Evolutionary conservation across 2,329 filamentous ascomycete species (phyloP).

Genomic region (Diaporthe vexans): DNA sequence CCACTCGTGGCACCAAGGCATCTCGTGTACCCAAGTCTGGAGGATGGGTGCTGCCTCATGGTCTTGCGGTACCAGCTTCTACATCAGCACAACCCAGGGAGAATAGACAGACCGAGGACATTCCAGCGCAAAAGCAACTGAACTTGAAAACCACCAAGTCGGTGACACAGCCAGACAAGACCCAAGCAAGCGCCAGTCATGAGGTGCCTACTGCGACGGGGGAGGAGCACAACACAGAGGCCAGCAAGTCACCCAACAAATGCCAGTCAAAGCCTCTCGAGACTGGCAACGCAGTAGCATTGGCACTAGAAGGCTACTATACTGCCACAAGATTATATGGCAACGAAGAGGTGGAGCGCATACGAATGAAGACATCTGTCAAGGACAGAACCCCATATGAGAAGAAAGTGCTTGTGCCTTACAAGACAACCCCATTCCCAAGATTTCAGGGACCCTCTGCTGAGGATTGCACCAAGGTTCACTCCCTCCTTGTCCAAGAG

Average conservation of each 20-base stretch:
- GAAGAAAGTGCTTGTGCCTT: slow-evolving; percentile 30
- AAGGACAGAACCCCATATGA: slow-evolving; percentile 37
- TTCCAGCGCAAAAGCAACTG: slow-evolving; percentile 8
- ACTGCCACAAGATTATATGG: background rate
- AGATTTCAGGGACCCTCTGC: slow-evolving; percentile 74
- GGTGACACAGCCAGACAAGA: background rate
- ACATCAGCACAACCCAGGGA: background rate
- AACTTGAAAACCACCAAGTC: slow-evolving; percentile 15
- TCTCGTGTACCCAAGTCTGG: slow-evolving; percentile 15
- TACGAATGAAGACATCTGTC: slow-evolving; percentile 10
- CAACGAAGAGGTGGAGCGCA: slow-evolving; percentile 18
- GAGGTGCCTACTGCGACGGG: background rate
- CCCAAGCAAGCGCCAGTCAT: background rate
- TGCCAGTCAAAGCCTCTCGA: background rate
- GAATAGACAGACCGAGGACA: background rate
- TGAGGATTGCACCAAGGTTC: slow-evolving; percentile 79
- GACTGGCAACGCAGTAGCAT: background rate
- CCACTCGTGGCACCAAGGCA: background rate
- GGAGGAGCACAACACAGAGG: background rate
- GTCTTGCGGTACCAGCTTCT: slow-evolving; percentile 3
- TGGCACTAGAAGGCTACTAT: background rate
- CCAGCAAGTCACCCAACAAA: background rate
- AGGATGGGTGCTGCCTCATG: slow-evolving; percentile 25
- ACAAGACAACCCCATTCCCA: slow-evolving; percentile 71
- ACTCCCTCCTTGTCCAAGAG: slow-evolving; percentile 71